These are phyloP conservation scores for Mycena chlorophos DNA, from an alignment of 768 basidiomycete genomes.

Conservation along the genomic window DNA sequence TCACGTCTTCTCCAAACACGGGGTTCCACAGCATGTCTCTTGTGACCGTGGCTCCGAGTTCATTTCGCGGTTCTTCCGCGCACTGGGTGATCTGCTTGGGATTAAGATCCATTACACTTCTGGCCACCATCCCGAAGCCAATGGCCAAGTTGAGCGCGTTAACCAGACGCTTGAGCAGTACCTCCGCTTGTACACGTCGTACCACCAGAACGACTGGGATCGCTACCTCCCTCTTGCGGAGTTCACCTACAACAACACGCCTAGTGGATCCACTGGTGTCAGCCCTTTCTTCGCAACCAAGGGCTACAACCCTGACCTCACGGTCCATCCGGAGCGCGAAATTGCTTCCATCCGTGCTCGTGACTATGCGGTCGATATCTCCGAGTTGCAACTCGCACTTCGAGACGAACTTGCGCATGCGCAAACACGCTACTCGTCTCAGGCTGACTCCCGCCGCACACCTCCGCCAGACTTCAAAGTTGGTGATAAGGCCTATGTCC, in stretches of 20 bases:
- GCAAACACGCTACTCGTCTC: slow-evolving; percentile 9
- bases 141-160: slow-evolving; percentile 38
- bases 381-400: slow-evolving; percentile 22
- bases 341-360: slow-evolving; percentile 14
- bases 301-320: slow-evolving; percentile 25
- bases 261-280: slow-evolving; percentile 33
- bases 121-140: slow-evolving; percentile 30
- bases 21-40: slow-evolving; percentile 32
- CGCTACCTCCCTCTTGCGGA: slow-evolving; percentile 41
- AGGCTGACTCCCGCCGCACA: not conserved
- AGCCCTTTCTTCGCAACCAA: slow-evolving; percentile 39
- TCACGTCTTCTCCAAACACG: slow-evolving; percentile 36
- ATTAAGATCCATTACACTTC: slow-evolving; percentile 21
- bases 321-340: slow-evolving; percentile 17
- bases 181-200: slow-evolving; percentile 35
- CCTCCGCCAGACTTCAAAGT: slow-evolving; percentile 6
- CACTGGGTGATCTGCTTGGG: slow-evolving; percentile 13
- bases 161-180: slow-evolving; percentile 41
- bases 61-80: slow-evolving; percentile 22
- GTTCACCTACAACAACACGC: slow-evolving; percentile 42
- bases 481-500: slow-evolving; percentile 11
- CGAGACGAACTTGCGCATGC: slow-evolving; percentile 14
- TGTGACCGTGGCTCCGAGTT: slow-evolving; percentile 24
- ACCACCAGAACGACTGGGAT: slow-evolving; percentile 46
- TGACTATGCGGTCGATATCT: slow-evolving; percentile 18